These are phyloP conservation scores for Apiospora saccharicola DNA, from an alignment of 2,329 filamentous ascomycete genomes.

Conservation along the genomic window DNA sequence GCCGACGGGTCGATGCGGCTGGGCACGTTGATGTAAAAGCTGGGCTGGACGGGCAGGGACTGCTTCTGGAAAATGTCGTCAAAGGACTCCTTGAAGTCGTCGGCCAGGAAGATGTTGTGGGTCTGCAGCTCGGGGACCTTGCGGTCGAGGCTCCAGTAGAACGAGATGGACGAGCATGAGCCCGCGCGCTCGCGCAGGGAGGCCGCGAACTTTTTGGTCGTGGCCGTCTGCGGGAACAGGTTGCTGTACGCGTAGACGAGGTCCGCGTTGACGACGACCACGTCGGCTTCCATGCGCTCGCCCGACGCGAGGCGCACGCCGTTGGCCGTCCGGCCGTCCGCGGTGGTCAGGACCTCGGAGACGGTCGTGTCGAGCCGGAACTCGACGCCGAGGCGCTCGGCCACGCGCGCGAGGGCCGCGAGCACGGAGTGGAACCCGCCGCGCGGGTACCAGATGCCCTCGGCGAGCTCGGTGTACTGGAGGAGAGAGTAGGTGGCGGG, in stretches of 20 bases:
- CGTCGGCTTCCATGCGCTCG: slow-evolving; percentile 66
- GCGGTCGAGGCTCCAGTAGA: slow-evolving; percentile 74
- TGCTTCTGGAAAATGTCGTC: slow-evolving; percentile 78
- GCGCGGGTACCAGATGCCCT: slow-evolving; percentile 79
- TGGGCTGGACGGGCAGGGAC: slow-evolving; percentile 70
- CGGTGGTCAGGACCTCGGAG: slow-evolving; percentile 58
- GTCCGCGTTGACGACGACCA: slow-evolving; percentile 77
- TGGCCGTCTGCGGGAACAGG: slow-evolving; percentile 61
- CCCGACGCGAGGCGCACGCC: slow-evolving; percentile 68
- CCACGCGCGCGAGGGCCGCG: slow-evolving; percentile 68
- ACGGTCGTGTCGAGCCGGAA: slow-evolving; percentile 69
- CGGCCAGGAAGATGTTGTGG: slow-evolving; percentile 81
- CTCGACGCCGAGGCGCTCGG: slow-evolving; percentile 66
- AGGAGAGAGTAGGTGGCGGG: slow-evolving; percentile 77
- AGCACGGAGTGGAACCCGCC: slow-evolving; percentile 75
- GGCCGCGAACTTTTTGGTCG: slow-evolving; percentile 42
- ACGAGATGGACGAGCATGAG: slow-evolving; percentile 77
- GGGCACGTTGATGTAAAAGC: slow-evolving; percentile 81
- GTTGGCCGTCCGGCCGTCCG: slow-evolving; percentile 59
- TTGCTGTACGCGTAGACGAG: slow-evolving; percentile 78
- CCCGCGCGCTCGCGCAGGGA: slow-evolving; percentile 57
- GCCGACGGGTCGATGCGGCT: slow-evolving; percentile 72
- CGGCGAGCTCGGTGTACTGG: slow-evolving; percentile 77
- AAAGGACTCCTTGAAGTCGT: slow-evolving; percentile 76
- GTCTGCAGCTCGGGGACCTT: slow-evolving; percentile 68